Conservation (phyloP, 1,139 yeast genomes). For the Geotrichum histeridarum region DNA sequence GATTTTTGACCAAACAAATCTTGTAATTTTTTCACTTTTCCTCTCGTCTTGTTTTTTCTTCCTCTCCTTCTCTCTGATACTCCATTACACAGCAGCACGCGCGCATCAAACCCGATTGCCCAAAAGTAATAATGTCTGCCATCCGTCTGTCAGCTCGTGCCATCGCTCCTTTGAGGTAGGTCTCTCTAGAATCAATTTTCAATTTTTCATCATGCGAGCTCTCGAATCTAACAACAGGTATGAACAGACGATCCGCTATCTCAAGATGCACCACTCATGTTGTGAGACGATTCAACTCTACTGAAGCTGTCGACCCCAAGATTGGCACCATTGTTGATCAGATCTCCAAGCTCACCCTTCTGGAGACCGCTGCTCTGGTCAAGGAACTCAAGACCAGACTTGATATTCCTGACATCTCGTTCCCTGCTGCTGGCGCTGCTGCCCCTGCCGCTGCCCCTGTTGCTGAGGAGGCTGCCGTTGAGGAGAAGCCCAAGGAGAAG, state of each 20-base stretch:
- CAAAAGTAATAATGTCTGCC: constrained; percentile 22
- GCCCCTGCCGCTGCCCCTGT: constrained; percentile 68
- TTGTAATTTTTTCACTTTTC: not conserved
- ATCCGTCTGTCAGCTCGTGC: constrained; percentile 36
- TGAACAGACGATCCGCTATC: constrained; percentile 13
- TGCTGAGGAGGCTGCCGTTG: constrained; percentile 69
- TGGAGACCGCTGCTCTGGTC: constrained; percentile 84
- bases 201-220: no score
- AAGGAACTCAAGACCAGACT: constrained; percentile 77
- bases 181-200: not conserved
- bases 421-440: constrained; percentile 67
- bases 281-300: constrained; percentile 46
- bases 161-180: constrained; percentile 32
- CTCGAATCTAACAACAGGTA: not conserved
- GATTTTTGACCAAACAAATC: not conserved
- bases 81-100: not conserved
- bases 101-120: not conserved
- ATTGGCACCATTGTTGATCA: constrained; percentile 83
- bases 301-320: constrained; percentile 70
- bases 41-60: not conserved
- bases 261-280: constrained; percentile 6
- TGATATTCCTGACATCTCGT: constrained; percentile 87
- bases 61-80: not conserved
- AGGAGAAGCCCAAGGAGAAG: constrained; percentile 84
- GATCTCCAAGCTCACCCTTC: constrained; percentile 78